Base-by-base conservation (phyloP, 2,329 filamentous ascomycete species). In the Trichophyton rubrum region DNA sequence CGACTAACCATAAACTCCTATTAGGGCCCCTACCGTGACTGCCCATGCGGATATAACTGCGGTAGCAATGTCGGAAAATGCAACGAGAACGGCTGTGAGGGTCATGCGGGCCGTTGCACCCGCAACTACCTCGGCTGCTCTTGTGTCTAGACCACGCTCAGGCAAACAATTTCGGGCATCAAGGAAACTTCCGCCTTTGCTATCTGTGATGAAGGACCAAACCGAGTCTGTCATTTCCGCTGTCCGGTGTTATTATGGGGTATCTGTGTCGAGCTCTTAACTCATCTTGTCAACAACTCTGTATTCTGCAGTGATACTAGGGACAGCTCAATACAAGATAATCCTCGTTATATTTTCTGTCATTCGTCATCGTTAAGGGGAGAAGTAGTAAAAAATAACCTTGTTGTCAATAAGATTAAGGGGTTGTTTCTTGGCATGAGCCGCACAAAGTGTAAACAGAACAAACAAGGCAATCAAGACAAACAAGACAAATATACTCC, bases 1-100 rank as follows among this genome's bases (percentile, higher is more conserved):
- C 24, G 40, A 13, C 56, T 41, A n/a, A 57, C n/a, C 24, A 35
- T 33, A 47, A 17, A 58, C 11, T 15, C 9, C 17, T 51, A 11
- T 8, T 62, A 62, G 61, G 61, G 61, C n/a, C 33, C 24, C 24
- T 62, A 62, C 20, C 53, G 45, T 30, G 61, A 59, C 6, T 62
- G 61, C 30, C 53, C n/a, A 8, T 62, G 61, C 40, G 61, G 61
- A 60, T 62, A 62, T n/a, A 49, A 49, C 24, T 62, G 61, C n/a
- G 61, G 61, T 17, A 43, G 30, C 30, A 55, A 60, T 22, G 58
- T 41, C 30, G 61, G 61, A 45, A 58, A 24, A 58, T 62, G 61
- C 55, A 59, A 62, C 33, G 61, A 60, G 27, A 62, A 62, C 33
- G 61, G 58, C 24, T 62, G 61, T 58, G 17, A 62, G 27, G 61